Evolutionary conservation across 1,139 yeast genomes (phyloP).

Genomic region (Martiniozyma asiatica): DNA sequence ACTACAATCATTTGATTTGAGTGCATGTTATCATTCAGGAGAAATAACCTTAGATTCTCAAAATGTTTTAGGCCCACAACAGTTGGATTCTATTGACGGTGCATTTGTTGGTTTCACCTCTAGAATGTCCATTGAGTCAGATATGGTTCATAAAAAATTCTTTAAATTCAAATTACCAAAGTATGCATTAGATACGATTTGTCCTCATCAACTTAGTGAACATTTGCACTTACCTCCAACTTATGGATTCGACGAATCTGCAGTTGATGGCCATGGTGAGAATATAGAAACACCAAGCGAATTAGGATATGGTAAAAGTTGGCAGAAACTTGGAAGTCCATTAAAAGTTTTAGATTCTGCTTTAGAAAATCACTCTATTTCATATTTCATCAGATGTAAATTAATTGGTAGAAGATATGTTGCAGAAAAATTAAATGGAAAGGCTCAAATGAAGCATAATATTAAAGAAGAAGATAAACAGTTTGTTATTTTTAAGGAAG

Average conservation of each 20-base stretch:
- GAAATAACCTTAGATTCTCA: conserved; percentile 25
- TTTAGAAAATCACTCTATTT: conserved; percentile 14
- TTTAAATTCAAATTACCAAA: conserved; percentile 55
- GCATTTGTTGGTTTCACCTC: conserved; percentile 39
- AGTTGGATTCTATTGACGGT: conserved; percentile 32
- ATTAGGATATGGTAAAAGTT: conserved; percentile 30
- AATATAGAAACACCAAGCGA: conserved; percentile 14
- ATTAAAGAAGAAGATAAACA: conserved; percentile 12
- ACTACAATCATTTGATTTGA: conserved; percentile 28
- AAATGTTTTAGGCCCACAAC: conserved; percentile 24
- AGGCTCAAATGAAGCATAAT: background rate
- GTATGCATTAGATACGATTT: conserved; percentile 42
- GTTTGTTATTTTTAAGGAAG: conserved; percentile 14
- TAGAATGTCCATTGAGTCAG: conserved; percentile 25
- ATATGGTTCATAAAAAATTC: conserved; percentile 10
- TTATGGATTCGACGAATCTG: conserved; percentile 34
- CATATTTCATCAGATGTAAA: conserved; percentile 18
- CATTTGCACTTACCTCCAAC: conserved; percentile 52
- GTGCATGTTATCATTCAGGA: conserved; percentile 30
- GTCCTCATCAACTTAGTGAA: conserved; percentile 40
- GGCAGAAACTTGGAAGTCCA: conserved; percentile 27
- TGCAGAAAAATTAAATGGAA: conserved; percentile 18
- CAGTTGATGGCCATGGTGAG: conserved; percentile 11
- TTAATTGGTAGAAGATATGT: conserved; percentile 19
- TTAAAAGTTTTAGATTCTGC: conserved; percentile 22